phyloP scores from a whole-genome alignment of 2,329 filamentous ascomycete genomes.

The Cordyceps pruinosa region DNA sequence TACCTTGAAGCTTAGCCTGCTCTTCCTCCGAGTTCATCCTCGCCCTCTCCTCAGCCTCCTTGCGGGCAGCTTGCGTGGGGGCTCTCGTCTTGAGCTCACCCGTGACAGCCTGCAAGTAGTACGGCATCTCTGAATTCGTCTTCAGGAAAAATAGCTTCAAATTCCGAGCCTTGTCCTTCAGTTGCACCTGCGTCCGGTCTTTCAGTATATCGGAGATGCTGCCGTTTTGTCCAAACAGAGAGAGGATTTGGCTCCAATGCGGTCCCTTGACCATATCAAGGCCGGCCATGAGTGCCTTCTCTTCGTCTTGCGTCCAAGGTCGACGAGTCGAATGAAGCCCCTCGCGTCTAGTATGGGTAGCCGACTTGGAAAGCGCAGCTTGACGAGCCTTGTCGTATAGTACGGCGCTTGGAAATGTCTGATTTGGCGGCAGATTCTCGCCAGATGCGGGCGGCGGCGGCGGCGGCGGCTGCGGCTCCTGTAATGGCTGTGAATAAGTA shows the following conservation, averaged over 20 bases:
- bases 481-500: slow-evolving; percentile 23
- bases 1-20: slow-evolving; percentile 52
- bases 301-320: slow-evolving; percentile 84
- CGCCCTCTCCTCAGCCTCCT: slow-evolving; percentile 59
- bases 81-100: slow-evolving; percentile 83
- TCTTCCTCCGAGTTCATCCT: slow-evolving; percentile 53
- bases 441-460: slow-evolving; percentile 19
- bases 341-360: slow-evolving; percentile 48
- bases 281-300: slow-evolving; percentile 82
- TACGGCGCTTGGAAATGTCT: slow-evolving; percentile 46
- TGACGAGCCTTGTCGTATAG: slow-evolving; percentile 54
- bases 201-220: slow-evolving; percentile 77
- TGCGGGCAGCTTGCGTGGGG: slow-evolving; percentile 63
- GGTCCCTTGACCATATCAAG: slow-evolving; percentile 84
- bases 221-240: slow-evolving; percentile 71
- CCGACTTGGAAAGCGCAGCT: slow-evolving; percentile 50
- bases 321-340: slow-evolving; percentile 58
- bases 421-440: slow-evolving; percentile 46
- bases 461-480: slow-evolving; percentile 6
- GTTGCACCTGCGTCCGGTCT: slow-evolving; percentile 82
- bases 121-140: slow-evolving; percentile 83
- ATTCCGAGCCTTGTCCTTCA: slow-evolving; percentile 89
- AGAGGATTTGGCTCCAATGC: slow-evolving; percentile 88
- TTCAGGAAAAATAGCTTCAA: slow-evolving; percentile 89
- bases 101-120: slow-evolving; percentile 79